Evolutionary conservation across 225 moss, liverwort and hornwort genomes (phyloP), one percentile per base, ranked within the genome.

Genomic region (Anthoceros angustus): DNA sequence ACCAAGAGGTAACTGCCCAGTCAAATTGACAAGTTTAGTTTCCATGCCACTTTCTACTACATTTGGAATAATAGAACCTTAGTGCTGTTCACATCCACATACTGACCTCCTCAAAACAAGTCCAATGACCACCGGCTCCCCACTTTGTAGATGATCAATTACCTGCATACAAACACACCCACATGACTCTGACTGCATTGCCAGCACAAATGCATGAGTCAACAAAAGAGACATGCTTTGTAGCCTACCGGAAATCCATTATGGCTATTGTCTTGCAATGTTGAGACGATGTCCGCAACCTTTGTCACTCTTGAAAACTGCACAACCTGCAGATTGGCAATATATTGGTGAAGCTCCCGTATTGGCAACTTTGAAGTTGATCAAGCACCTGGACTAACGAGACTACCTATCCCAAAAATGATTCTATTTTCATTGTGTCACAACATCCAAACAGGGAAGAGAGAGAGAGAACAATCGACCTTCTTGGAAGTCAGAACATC

Each of bases 81-180:
- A 20, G 2, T 25, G 15, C 42, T 39, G 7, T 14, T 18, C 6
- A 15, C 40, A 63, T 42, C 2, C 20, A 68, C 12, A 20, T 8
- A 39, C 69, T 39, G 62, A 94, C 94, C 94, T 95, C 43, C 95
- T 83, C 65, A 98, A 77, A 73, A 98, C 83, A 39, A 98, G 78
- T 55, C 92, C 98, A 74, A 88, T 87, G 60, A 98, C 92, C 69
- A 98, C 90, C 64, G 77, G 82, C 68, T 92, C 98, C 66, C 98
- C 89, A 68, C 75, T 84, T 63, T 77, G 82, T 41, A 89, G 81
- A 77, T 78, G 85, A 68, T 98, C 95, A 65, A 98, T 80, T 62
- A 91, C 94, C 94, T 95, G 86, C 43, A 45, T 3, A 61, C 70
- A 48, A 15, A 38, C 45, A 24, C 16, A 43, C 3, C 4, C 15